Evolutionary conservation across 1,284 basidiomycete genomes (phyloP).

Genomic region (Sutorius eximius): DNA sequence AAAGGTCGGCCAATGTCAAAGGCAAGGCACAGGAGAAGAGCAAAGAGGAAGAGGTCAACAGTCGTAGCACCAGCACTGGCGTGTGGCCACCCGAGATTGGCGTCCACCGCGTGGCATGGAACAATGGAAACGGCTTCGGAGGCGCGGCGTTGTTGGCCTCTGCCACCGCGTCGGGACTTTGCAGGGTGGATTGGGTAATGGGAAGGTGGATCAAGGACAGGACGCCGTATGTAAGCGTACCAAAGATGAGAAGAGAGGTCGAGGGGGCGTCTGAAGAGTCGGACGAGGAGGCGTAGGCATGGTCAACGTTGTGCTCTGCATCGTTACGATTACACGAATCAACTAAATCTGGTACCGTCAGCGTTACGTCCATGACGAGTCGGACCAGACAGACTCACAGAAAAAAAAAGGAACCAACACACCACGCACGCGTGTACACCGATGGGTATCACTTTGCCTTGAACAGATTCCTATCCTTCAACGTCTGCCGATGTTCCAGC

Average conservation of each 20-base stretch:
- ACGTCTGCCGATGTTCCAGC: slow-evolving; percentile 59
- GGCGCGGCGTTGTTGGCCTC: slow-evolving; percentile 71
- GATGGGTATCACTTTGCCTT: slow-evolving; percentile 43
- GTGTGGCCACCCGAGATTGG: slow-evolving; percentile 78
- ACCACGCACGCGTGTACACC: no score
- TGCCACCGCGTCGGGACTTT: slow-evolving; percentile 80
- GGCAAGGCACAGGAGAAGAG: slow-evolving; percentile 34
- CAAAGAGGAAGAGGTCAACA: slow-evolving; percentile 27
- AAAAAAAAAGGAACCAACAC: not conserved
- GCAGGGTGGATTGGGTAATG: slow-evolving; percentile 75
- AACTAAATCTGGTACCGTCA: not conserved
- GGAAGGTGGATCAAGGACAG: slow-evolving; percentile 66
- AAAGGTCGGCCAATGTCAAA: slow-evolving; percentile 46
- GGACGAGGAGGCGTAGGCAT: slow-evolving; percentile 34
- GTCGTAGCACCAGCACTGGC: slow-evolving; percentile 43
- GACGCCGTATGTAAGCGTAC: slow-evolving; percentile 59
- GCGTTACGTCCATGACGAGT: not conserved
- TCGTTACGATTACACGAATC: no score
- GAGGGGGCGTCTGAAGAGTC: slow-evolving; percentile 36
- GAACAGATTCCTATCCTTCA: slow-evolving; percentile 78
- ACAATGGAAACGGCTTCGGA: slow-evolving; percentile 67
- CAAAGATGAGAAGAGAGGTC: slow-evolving; percentile 43
- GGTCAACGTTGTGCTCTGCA: not conserved
- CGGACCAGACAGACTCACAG: not conserved
- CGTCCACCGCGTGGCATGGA: slow-evolving; percentile 79